Evolutionary conservation across 2,329 filamentous ascomycete genomes (phyloP), one percentile per base, ranked within the genome.

Genomic region (Scedosporium boydii): DNA sequence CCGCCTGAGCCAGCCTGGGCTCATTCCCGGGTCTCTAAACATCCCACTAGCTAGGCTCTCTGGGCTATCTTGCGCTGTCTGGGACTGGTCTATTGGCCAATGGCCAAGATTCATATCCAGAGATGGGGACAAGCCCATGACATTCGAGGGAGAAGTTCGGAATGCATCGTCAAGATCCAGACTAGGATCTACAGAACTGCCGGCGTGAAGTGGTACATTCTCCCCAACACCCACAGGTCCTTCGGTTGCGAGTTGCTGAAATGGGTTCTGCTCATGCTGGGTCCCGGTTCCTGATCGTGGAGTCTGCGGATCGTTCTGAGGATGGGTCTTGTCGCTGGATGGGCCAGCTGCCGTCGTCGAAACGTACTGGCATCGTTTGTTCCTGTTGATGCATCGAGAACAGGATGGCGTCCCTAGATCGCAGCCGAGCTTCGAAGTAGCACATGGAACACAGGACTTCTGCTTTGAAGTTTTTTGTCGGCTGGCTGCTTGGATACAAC

Each of bases 391-490:
- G 53, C 60, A 62, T 16, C 60, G 60, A 58, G 48, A 57, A 51
- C 60, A 62, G 18, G 51, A 57, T 53, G 60, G 60, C 1, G 42
- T 29, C 3, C 51, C 42, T 53, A 26, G 23, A 55, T 62, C 60
- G 26, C 60, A 62, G 14, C 60, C 29, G 18, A 29, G 48, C 60
- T 62, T 62, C 18, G 51, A 29, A 4, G 38, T 44, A n/a, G 38
- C 60, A 42, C 60, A 62, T 14, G 60, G 48, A 46, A 62, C 27
- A 29, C 60, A 62, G 6, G 60, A 62, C 60, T 58, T 62, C 41
- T 62, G 60, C 53, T 62, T 62, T 14, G 60, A 62, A 23, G 51
- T 55, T 27, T 55, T 55, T 55, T 55, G 51, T 27, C 51, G 51
- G 51, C 51, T 55, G 51, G 51, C 51, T 23, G 51, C 51, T 55